phyloP scores from a whole-genome alignment of 257 asterid species.

The Lantana camara region DNA sequence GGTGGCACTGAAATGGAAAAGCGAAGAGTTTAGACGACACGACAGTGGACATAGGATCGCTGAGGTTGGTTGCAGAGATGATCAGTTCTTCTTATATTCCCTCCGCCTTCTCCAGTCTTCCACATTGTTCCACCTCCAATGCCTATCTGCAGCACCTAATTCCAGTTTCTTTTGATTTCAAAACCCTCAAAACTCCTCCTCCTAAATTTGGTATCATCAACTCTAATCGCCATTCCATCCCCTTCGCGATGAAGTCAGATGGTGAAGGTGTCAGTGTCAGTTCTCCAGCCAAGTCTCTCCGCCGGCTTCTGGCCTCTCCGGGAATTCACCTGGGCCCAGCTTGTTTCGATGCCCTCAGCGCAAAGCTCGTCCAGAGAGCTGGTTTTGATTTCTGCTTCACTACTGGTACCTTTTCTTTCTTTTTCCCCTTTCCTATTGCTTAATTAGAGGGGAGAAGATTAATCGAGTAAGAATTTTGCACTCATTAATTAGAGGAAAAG shows the following conservation, averaged over 20 bases:
- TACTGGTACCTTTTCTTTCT: conserved; percentile 45
- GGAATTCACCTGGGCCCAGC: conserved; percentile 95
- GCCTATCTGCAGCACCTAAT: background rate
- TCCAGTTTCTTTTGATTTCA: conserved; percentile 15
- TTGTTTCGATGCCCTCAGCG: conserved; percentile 89
- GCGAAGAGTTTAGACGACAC: too few species aligned
- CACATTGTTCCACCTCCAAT: background rate
- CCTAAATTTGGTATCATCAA: background rate
- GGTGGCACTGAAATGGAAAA: too few species aligned
- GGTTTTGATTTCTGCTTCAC: conserved; percentile 93
- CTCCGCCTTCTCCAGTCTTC: background rate
- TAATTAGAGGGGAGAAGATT: background rate
- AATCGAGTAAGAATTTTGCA: background rate
- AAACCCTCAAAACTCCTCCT: conserved; percentile 14
- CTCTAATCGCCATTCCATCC: conserved; percentile 28
- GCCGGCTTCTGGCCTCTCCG: conserved; percentile 60
- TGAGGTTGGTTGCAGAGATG: background rate
- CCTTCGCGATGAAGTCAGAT: conserved; percentile 20
- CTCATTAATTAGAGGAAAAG: background rate
- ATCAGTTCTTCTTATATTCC: conserved; percentile 12
- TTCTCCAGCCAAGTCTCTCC: conserved; percentile 59
- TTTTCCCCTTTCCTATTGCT: background rate
- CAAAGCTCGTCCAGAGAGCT: conserved; percentile 85
- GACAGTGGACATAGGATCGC: too few species aligned
- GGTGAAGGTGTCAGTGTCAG: conserved; percentile 24